Evolutionary conservation across 225 moss, liverwort and hornwort genomes (phyloP).

Genomic region (Bryum argenteum): DNA sequence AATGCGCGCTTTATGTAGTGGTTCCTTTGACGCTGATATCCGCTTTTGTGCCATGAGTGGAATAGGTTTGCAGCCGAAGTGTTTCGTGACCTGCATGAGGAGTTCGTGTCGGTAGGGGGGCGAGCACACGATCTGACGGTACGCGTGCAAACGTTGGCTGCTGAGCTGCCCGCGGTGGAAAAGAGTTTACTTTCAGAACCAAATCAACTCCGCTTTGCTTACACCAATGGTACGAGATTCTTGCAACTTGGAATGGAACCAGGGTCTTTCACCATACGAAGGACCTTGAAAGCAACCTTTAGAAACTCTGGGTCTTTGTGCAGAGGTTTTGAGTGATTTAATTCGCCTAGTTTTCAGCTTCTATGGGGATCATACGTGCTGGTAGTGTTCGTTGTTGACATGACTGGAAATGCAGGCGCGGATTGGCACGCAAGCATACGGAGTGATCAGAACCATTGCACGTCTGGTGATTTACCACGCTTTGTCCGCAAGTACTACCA

Average conservation of each 20-base stretch:
- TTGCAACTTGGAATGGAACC: constrained; percentile 11
- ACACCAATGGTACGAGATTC: constrained; percentile 63
- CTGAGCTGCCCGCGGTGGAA: constrained; percentile 86
- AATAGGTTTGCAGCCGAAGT: constrained; percentile 85
- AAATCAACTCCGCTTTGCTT: constrained; percentile 86
- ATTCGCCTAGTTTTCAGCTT: neutral
- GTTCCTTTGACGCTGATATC: constrained; percentile 24
- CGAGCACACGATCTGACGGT: constrained; percentile 76
- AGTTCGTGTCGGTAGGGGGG: constrained; percentile 76
- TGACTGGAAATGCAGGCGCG: constrained; percentile 55
- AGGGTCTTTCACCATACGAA: neutral
- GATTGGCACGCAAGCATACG: constrained; percentile 98
- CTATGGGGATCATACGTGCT: neutral
- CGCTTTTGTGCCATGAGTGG: constrained; percentile 21
- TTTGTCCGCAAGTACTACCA: constrained; percentile 91
- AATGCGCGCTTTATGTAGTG: neutral
- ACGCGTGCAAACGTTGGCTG: constrained; percentile 79
- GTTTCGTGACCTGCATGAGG: constrained; percentile 87
- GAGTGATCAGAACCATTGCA: constrained; percentile 97
- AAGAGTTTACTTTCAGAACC: constrained; percentile 85
- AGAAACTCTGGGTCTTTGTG: neutral
- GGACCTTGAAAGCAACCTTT: neutral
- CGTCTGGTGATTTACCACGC: constrained; percentile 88
- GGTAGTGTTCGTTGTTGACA: constrained; percentile 11
- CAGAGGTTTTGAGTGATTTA: neutral